These are phyloP conservation scores for Aspergillus niger DNA, from an alignment of 2,329 filamentous ascomycete genomes.

Conservation along the genomic window DNA sequence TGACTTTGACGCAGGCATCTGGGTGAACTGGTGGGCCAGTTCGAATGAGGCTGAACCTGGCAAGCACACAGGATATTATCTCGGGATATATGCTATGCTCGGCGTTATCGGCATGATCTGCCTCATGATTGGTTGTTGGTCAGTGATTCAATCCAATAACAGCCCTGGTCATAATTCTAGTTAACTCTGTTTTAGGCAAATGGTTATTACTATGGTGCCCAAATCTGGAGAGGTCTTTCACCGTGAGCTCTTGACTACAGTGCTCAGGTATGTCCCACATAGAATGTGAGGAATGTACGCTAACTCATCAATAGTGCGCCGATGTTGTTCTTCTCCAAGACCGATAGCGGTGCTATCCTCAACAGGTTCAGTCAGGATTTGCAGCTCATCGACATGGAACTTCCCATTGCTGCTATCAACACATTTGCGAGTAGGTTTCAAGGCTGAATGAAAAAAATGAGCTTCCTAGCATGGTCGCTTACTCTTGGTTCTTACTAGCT, in stretches of 20 bases:
- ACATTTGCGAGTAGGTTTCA: constrained; percentile 37
- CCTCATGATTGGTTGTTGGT: constrained; percentile 43
- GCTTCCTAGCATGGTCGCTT: background rate
- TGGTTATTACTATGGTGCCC: constrained; percentile 58
- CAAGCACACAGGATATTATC: constrained; percentile 37
- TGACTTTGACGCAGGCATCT: constrained; percentile 32
- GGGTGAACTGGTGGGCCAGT: constrained; percentile 46
- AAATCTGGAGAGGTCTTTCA: constrained; percentile 56
- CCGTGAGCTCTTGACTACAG: constrained; percentile 49
- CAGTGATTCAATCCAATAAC: constrained; percentile 5
- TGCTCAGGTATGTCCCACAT: constrained; percentile 41
- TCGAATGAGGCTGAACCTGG: constrained; percentile 40
- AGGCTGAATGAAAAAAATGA: background rate
- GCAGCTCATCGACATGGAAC: constrained; percentile 47
- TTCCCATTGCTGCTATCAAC: constrained; percentile 45
- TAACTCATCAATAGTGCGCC: constrained; percentile 33
- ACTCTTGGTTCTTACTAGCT: constrained; percentile 8
- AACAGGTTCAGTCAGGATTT: constrained; percentile 51
- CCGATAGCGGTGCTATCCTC: constrained; percentile 44
- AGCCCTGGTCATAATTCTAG: constrained; percentile 4
- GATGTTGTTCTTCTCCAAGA: constrained; percentile 47
- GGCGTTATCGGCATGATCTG: constrained; percentile 40
- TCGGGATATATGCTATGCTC: constrained; percentile 45
- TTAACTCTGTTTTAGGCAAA: constrained; percentile 37
- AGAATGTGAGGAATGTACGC: constrained; percentile 25